Conservation (phyloP, 495 filamentous ascomycete genomes). For the Podospora bellae-mahoneyi region DNA sequence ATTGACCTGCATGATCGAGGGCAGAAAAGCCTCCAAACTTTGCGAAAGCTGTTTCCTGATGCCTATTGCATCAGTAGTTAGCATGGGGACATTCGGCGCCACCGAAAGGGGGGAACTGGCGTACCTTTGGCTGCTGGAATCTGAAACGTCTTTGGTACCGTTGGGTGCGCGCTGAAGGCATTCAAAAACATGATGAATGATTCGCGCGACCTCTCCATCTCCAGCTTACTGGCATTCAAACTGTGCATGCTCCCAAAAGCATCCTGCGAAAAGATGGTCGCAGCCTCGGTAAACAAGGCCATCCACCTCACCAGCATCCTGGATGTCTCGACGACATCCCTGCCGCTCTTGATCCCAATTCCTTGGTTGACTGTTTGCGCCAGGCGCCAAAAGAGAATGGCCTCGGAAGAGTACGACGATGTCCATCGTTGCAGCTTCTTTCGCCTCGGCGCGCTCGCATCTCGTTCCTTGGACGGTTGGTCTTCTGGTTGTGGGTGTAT, state of each 20-base stretch:
- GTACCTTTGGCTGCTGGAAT: slow-evolving; percentile 45
- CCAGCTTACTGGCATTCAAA: slow-evolving; percentile 37
- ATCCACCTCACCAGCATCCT: slow-evolving; percentile 43
- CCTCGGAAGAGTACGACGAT: slow-evolving; percentile 47
- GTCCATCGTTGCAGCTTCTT: slow-evolving; percentile 39
- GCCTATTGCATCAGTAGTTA: slow-evolving; percentile 29
- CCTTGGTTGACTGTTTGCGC: slow-evolving; percentile 44
- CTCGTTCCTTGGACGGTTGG: slow-evolving; percentile 12
- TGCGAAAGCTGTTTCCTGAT: slow-evolving; percentile 46
- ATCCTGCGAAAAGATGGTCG: slow-evolving; percentile 41
- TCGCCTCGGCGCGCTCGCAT: slow-evolving; percentile 16
- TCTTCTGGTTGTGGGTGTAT: slow-evolving; percentile 21
- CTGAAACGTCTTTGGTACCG: slow-evolving; percentile 44
- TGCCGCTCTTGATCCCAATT: slow-evolving; percentile 32
- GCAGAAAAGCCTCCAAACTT: slow-evolving; percentile 50
- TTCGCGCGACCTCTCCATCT: slow-evolving; percentile 50
- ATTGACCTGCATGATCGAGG: slow-evolving; percentile 49
- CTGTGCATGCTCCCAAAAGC: slow-evolving; percentile 37
- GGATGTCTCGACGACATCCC: slow-evolving; percentile 38
- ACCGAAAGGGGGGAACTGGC: not conserved
- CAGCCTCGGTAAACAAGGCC: slow-evolving; percentile 41
- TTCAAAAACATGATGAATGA: slow-evolving; percentile 54
- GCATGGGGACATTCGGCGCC: slow-evolving; percentile 16
- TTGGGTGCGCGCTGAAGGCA: slow-evolving; percentile 48
- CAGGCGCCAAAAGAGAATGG: slow-evolving; percentile 51